Percentiles rank a stretch among this genome's conserved stretches.
These are phyloP conservation scores for Cordyceps militaris DNA, from an alignment of 2,329 filamentous ascomycete species.

Conservation along the genomic window DNA sequence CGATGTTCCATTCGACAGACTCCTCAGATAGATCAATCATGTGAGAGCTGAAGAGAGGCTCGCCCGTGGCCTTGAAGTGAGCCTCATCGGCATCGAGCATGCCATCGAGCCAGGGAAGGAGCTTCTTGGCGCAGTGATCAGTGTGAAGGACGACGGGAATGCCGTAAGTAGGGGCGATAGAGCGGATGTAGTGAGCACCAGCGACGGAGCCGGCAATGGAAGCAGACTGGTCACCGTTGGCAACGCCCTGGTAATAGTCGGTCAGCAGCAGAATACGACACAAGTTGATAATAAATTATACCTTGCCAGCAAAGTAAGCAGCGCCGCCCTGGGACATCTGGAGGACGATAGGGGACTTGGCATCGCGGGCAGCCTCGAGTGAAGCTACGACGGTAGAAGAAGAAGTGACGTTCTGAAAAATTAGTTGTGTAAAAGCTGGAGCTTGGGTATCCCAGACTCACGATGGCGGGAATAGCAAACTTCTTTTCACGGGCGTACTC, in stretches of 20 bases:
- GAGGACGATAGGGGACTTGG: constrained; percentile 85
- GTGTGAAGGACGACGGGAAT: constrained; percentile 92
- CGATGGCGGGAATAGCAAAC: constrained; percentile 80
- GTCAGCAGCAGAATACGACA: not conserved
- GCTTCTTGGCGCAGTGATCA: constrained; percentile 99
- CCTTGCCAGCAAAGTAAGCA: constrained; percentile 87
- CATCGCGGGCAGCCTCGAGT: constrained; percentile 90
- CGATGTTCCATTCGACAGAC: constrained; percentile 80
- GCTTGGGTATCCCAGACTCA: constrained; percentile 20
- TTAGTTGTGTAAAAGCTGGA: not conserved
- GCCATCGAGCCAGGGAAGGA: constrained; percentile 93
- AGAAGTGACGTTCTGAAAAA: constrained; percentile 70
- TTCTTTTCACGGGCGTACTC: constrained; percentile 81
- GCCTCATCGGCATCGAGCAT: constrained; percentile 91
- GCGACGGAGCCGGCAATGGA: constrained; percentile 85
- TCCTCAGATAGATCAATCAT: constrained; percentile 99
- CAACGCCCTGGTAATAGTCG: constrained; percentile 53
- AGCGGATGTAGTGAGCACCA: constrained; percentile 87
- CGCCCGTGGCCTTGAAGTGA: constrained; percentile 88
- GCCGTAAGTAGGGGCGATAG: constrained; percentile 78
- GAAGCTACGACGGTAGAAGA: constrained; percentile 71
- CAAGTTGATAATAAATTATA: constrained; percentile 24
- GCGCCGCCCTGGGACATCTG: constrained; percentile 92
- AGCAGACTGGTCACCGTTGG: constrained; percentile 74
- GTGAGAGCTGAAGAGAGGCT: constrained; percentile 92